Evolutionary conservation across 176 grass and related monocot genomes (phyloP), one percentile per base, ranked within the genome.

Genomic region (Eleusine indica): DNA sequence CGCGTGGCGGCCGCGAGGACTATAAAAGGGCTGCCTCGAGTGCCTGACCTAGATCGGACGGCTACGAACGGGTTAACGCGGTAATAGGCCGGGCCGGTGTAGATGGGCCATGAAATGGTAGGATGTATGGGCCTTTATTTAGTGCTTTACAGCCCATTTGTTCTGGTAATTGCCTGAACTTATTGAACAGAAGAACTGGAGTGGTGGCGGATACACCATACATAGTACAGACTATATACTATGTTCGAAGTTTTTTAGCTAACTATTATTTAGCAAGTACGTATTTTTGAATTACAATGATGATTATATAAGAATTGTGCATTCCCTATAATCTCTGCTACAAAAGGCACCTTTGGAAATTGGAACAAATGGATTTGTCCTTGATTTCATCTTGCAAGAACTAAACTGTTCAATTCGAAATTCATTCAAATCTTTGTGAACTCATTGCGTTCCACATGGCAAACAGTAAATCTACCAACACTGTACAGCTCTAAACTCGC

Each of bases 11-110:
- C 75, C 54, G 43, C 0, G 12, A 38, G 49, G 86, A 53, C 19
- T 89, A 87, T 91, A 91, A 85, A 93, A 93, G 70, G 38, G 73
- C 7, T 16, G 19, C 44, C 64, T 25, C 63, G 2, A 9, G 30
- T 22, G 8, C 19, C 60, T 79, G 78, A 94, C 92, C 90, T 92
- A 88, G 80, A 83, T 66, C 85, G 41, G 79, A 95, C 85, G 89
- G 89, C 38, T 56, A 5, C 29, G 84, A 94, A 92, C 70, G 1
- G 39, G 69, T 82, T 21, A 42, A 68, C 80, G 14, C 18, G 9
- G 13, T 58, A 35, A 30, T 69, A 47, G 87, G 76, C 75, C 14
- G 66, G 79, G 14, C 75, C 15, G 47, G 57, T 35, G 14, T 40
- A 22, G 11, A 7, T 11, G 17, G 35, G 32, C 39, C 18, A 65